Conservation (phyloP, 2,329 filamentous ascomycete genomes). For the Aspergillus caelatus region DNA sequence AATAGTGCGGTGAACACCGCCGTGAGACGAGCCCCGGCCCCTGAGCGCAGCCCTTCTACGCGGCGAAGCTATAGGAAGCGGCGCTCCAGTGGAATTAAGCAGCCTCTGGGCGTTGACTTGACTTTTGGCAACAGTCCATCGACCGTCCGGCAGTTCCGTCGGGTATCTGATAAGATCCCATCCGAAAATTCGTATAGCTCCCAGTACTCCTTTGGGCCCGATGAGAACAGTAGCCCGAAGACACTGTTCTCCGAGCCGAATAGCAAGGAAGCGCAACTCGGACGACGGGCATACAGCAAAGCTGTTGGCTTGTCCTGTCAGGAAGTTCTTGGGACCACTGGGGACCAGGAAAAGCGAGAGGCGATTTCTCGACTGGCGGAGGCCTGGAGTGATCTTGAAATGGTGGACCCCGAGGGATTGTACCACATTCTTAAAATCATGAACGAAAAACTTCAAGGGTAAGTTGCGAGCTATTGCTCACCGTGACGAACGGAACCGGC, state of each 20-base stretch:
- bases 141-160: constrained; percentile 86
- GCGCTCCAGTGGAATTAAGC: constrained; percentile 60
- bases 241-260: constrained; percentile 34
- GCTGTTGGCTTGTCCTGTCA: constrained; percentile 81
- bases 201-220: constrained; percentile 32
- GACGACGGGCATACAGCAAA: constrained; percentile 78
- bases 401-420: constrained; percentile 85
- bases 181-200: constrained; percentile 26
- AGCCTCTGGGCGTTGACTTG: constrained; percentile 84
- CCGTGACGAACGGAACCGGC: not conserved
- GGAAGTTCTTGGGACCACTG: constrained; percentile 82
- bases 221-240: constrained; percentile 46
- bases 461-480: constrained; percentile 19
- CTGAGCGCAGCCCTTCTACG: constrained; percentile 47
- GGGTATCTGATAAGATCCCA: constrained; percentile 72
- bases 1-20: constrained; percentile 65
- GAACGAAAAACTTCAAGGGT: constrained; percentile 68
- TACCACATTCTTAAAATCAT: constrained; percentile 81
- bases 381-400: constrained; percentile 81
- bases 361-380: constrained; percentile 81
- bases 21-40: constrained; percentile 49
- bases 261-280: constrained; percentile 81
- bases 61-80: constrained; percentile 45
- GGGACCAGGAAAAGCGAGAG: constrained; percentile 72
- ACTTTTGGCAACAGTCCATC: constrained; percentile 93